A percentile compares a stretch with the other conserved stretches of the same genome.
These are phyloP conservation scores for Ogataea trehaloabstinens DNA, from an alignment of 805 yeast genomes.

Conservation along the genomic window DNA sequence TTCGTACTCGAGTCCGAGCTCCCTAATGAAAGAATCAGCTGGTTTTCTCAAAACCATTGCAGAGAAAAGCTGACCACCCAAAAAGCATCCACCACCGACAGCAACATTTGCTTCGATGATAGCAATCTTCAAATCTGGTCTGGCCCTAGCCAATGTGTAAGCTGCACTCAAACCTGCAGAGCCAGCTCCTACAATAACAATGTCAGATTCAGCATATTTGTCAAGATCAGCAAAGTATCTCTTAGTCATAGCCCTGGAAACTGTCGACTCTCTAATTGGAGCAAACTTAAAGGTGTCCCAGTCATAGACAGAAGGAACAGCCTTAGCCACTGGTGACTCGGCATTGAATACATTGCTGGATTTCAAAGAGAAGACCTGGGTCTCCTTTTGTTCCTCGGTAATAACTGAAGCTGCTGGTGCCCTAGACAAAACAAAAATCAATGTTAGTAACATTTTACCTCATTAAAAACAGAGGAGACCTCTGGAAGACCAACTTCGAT, in stretches of 20 bases:
- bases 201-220: conserved; percentile 71
- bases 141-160: conserved; percentile 65
- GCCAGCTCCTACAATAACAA: conserved; percentile 77
- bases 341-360: conserved; percentile 22
- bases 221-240: conserved; percentile 72
- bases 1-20: conserved; percentile 62
- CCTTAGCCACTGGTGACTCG: conserved; percentile 27
- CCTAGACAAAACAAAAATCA: conserved; percentile 11
- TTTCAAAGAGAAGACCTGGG: conserved; percentile 19
- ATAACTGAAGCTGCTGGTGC: conserved; percentile 23
- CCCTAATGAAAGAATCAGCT: conserved; percentile 66
- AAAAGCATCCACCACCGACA: conserved; percentile 80
- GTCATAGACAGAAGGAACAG: conserved; percentile 37
- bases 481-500: neutral
- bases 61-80: conserved; percentile 73
- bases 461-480: neutral
- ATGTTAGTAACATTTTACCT: neutral
- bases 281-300: conserved; percentile 70
- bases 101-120: conserved; percentile 72
- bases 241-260: conserved; percentile 76
- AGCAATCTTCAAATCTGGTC: conserved; percentile 75
- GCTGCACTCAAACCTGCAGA: conserved; percentile 77
- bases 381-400: conserved; percentile 11
- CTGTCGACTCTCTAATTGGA: conserved; percentile 76
- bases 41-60: conserved; percentile 82